Evolutionary conservation across 176 grass and related monocot species (phyloP).

Genomic region (Calamus simplicifolius): DNA sequence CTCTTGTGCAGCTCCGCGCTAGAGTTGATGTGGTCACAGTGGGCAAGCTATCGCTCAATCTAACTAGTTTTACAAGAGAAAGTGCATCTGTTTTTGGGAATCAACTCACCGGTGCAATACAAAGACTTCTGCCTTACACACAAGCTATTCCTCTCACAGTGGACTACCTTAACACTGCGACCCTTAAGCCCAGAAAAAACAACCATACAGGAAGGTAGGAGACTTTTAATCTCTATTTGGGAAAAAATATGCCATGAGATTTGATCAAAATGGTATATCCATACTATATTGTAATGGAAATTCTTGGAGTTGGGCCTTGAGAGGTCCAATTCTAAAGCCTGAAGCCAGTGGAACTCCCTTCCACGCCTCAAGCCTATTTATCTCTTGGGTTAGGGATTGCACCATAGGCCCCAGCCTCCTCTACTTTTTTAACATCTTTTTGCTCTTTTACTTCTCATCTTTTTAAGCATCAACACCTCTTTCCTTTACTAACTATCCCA

Average conservation of each 20-base stretch:
- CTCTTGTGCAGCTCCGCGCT: slow-evolving; percentile 47
- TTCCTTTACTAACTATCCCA: too few species aligned
- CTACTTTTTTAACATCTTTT: too few species aligned
- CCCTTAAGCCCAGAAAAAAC: slow-evolving; percentile 77
- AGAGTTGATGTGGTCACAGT: slow-evolving; percentile 75
- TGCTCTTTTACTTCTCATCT: too few species aligned
- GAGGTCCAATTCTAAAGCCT: too few species aligned
- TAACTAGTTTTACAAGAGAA: slow-evolving; percentile 80
- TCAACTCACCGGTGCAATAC: slow-evolving; percentile 45
- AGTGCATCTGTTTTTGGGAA: slow-evolving; percentile 73
- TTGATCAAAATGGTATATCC: background rate
- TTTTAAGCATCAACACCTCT: too few species aligned
- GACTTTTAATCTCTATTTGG: background rate
- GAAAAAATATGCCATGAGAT: background rate
- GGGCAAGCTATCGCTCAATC: slow-evolving; percentile 82
- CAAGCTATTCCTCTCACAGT: slow-evolving; percentile 72
- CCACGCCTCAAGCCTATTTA: too few species aligned
- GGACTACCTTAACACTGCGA: slow-evolving; percentile 71
- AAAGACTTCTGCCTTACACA: slow-evolving; percentile 66
- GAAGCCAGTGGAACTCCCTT: too few species aligned
- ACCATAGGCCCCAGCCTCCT: too few species aligned
- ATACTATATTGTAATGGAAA: too few species aligned
- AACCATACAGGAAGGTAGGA: slow-evolving; percentile 84
- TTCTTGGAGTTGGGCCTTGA: too few species aligned
- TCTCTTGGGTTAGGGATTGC: too few species aligned